Base-by-base conservation (phyloP, 306 rosid species). In the Vigna radiata region DNA sequence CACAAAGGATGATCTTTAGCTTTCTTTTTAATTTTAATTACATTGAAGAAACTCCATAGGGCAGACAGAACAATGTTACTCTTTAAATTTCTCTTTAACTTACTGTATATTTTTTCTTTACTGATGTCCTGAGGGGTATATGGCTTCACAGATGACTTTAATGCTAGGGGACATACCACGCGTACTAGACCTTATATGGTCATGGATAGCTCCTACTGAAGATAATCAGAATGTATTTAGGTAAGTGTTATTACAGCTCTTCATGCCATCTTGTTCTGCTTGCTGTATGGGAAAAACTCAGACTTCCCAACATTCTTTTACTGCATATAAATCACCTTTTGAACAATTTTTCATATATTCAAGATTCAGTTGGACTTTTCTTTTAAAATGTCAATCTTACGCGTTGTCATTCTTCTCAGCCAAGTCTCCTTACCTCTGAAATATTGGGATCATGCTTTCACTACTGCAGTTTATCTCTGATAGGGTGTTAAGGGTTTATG, bases 151-250 rank as follows among this genome's bases (percentile, higher is more conserved):
- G 99, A 95, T 95, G 97, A 85, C 82, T 79, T 80, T 91, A 76
- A 95, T 95, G 99, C 69, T 89, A 64, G 99, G 91, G 73, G 94
- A 95, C 82, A 89, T 95, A 82, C 96, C 97, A 59, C 88, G 85
- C 76, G 80, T 95, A 68, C 89, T 95, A 84, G 99, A 92, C 73
- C 89, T 95, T 75, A 86, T 95, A 81, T 95, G 99, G 99, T 90
- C 94, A 19, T 95, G 99, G 99, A 88, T 95, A 87, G 93, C 97
- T 47, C 97, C 99, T 62, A 85, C 86, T 50, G 97, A 92, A 62
- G 94, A 90, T 52, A 92, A 87, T 76, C 88, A 89, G 21, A 85
- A 87, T 84, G 86, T 77, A 72, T 89, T 89, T 83, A 88, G 99
- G 99, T 88, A 63, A 81, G 76, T 67, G 61, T 29, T 82, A 75